Conservation (phyloP, 495 filamentous ascomycete species). For the Penicillium lagena region DNA sequence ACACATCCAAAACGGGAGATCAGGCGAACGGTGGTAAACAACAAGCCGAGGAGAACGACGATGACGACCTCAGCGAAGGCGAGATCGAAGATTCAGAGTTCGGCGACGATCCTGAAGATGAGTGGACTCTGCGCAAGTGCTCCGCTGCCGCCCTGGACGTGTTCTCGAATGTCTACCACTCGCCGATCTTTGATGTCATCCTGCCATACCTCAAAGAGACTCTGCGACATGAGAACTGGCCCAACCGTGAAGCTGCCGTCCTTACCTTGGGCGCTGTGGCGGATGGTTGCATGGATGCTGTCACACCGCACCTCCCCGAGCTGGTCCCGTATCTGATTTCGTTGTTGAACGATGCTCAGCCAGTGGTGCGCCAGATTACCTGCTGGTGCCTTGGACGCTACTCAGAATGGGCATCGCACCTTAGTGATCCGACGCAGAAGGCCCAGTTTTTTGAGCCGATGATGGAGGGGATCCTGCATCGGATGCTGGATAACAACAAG, state of each 20-base stretch:
- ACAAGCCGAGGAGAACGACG: conserved; percentile 38
- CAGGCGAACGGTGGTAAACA: conserved; percentile 46
- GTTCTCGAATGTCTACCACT: conserved; percentile 83
- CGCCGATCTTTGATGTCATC: conserved; percentile 82
- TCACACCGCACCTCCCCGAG: conserved; percentile 85
- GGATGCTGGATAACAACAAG: conserved; percentile 97
- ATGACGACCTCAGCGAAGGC: conserved; percentile 81
- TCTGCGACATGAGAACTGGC: conserved; percentile 83
- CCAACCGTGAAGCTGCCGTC: conserved; percentile 87
- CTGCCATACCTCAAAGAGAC: conserved; percentile 90
- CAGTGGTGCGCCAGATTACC: conserved; percentile 94
- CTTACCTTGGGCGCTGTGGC: conserved; percentile 92
- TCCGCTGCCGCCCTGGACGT: conserved; percentile 95
- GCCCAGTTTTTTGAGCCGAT: conserved; percentile 85
- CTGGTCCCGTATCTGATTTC: conserved; percentile 88
- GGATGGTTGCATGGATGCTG: conserved; percentile 86
- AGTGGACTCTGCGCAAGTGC: conserved; percentile 96
- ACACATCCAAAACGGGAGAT: conserved; percentile 40
- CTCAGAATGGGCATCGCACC: conserved; percentile 83
- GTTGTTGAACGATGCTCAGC: conserved; percentile 75
- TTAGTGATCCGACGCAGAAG: conserved; percentile 57
- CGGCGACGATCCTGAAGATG: conserved; percentile 74
- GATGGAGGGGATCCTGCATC: conserved; percentile 91
- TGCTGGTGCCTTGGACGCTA: conserved; percentile 97
- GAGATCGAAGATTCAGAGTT: conserved; percentile 77